Conservation (phyloP, 106 monocot species). For the Phalaenopsis equestris region DNA sequence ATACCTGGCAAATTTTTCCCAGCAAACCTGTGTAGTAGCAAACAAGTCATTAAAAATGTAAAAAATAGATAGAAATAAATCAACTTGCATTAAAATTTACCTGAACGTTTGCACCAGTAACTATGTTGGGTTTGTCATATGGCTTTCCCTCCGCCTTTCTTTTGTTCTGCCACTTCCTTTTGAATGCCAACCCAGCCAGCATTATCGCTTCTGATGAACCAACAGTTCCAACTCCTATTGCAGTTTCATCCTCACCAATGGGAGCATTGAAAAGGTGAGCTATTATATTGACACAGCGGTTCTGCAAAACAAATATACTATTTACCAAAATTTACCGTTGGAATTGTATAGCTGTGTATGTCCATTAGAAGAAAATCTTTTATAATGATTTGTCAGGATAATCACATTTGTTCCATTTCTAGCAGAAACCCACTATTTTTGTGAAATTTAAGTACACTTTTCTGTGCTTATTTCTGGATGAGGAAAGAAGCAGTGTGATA, state of each 20-base stretch:
- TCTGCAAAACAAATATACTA: slow-evolving; percentile 23
- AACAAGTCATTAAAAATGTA: not conserved
- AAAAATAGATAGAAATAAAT: not conserved
- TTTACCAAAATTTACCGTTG: not conserved
- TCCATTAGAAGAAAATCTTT: too few species aligned
- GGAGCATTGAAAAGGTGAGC: slow-evolving; percentile 75
- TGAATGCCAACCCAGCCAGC: slow-evolving; percentile 80
- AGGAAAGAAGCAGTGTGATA: too few species aligned
- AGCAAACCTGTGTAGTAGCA: slow-evolving; percentile 54
- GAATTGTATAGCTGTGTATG: not conserved
- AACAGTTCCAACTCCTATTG: slow-evolving; percentile 69
- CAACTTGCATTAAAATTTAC: slow-evolving; percentile 11
- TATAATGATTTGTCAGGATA: too few species aligned
- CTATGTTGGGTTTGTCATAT: slow-evolving; percentile 75
- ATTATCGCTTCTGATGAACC: slow-evolving; percentile 88
- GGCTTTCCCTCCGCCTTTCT: slow-evolving; percentile 71
- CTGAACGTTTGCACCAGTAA: slow-evolving; percentile 85
- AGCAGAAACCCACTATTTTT: too few species aligned
- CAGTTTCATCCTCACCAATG: slow-evolving; percentile 48
- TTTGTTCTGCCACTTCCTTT: slow-evolving; percentile 82
- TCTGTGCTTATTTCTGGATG: too few species aligned
- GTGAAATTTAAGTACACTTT: too few species aligned
- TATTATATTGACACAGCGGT: slow-evolving; percentile 84
- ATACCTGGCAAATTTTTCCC: slow-evolving; percentile 97
- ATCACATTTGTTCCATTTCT: too few species aligned